phyloP scores from a whole-genome alignment of 2,329 filamentous ascomycete genomes.

The Dothideomycetes sp. region DNA sequence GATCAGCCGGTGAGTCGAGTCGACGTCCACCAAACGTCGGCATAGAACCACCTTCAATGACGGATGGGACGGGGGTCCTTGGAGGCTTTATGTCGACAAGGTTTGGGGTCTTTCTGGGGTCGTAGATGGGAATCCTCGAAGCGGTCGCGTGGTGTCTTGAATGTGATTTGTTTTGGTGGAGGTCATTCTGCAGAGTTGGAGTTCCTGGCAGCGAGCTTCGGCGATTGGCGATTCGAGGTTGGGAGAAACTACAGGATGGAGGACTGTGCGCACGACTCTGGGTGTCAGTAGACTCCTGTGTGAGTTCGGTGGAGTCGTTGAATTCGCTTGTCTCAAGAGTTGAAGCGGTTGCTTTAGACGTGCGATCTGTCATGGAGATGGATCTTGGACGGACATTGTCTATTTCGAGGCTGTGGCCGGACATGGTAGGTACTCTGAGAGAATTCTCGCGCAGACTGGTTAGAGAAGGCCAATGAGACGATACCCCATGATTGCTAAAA shows the following conservation, averaged over 20 bases:
- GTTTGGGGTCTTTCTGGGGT: constrained; percentile 13
- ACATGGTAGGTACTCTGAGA: not conserved
- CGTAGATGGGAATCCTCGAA: constrained; percentile 17
- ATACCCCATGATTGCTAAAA: no score
- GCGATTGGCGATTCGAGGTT: constrained; percentile 6
- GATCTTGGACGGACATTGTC: not conserved
- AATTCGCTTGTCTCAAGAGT: not conserved
- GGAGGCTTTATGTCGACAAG: constrained; percentile 13
- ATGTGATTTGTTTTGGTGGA: constrained; percentile 1
- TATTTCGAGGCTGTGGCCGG: not conserved
- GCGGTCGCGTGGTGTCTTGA: constrained; percentile 11
- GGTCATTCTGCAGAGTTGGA: constrained; percentile 1
- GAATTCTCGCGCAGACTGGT: no score
- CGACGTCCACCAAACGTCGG: constrained; percentile 14
- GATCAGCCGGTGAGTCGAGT: constrained; percentile 13
- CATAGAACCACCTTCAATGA: constrained; percentile 2
- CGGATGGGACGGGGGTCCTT: constrained; percentile 3
- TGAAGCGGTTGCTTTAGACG: not conserved
- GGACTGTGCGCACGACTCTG: constrained; percentile 13
- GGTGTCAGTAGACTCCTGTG: not conserved
- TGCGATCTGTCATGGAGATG: not conserved
- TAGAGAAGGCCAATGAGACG: not conserved
- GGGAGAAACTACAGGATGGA: constrained; percentile 18
- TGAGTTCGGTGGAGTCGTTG: not conserved
- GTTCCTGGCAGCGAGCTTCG: not conserved